phyloP scores from a whole-genome alignment of 345 rosid genomes.

The Bruguiera gymnorhiza region DNA sequence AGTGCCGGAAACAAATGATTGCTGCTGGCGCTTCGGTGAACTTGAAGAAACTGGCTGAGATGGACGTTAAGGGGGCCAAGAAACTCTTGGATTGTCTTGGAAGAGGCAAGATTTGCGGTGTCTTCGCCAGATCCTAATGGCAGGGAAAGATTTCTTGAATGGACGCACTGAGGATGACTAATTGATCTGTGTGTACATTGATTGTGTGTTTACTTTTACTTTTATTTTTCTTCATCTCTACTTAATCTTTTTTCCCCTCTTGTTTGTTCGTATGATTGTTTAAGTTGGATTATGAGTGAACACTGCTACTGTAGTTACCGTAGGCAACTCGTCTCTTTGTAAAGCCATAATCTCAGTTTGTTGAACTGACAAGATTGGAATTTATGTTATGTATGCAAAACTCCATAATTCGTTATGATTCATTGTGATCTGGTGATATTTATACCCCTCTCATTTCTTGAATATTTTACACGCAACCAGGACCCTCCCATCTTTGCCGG shows the following conservation, averaged over 20 bases:
- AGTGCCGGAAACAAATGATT: slow-evolving; percentile 74
- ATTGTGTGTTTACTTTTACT: slow-evolving; percentile 14
- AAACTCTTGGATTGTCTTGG: slow-evolving; percentile 62
- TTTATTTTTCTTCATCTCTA: slow-evolving; percentile 13
- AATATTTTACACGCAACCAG: too few relatives aligned
- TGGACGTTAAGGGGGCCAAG: slow-evolving; percentile 81
- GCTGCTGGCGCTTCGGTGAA: slow-evolving; percentile 65
- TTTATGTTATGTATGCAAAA: slow-evolving; percentile 11
- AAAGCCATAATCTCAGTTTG: slow-evolving; percentile 34
- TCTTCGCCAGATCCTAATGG: slow-evolving; percentile 53
- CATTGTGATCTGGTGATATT: too few relatives aligned
- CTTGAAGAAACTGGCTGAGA: slow-evolving; percentile 70
- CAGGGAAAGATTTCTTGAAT: background rate
- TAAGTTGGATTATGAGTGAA: slow-evolving; percentile 28
- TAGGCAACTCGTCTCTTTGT: slow-evolving; percentile 17
- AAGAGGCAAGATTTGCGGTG: slow-evolving; percentile 80
- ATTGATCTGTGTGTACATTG: slow-evolving; percentile 42
- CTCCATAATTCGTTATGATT: slow-evolving; percentile 17
- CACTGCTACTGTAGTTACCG: slow-evolving; percentile 21
- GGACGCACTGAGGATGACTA: slow-evolving; percentile 8
- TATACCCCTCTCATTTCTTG: too few relatives aligned
- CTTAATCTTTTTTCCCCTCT: slow-evolving; percentile 1
- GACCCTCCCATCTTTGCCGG: too few relatives aligned
- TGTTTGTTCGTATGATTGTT: slow-evolving; percentile 44
- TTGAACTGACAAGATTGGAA: slow-evolving; percentile 32